A percentile compares a stretch with the other conserved stretches of the same genome.
Conservation (phyloP, 2,329 filamentous ascomycete species). For the Ascochyta clinopodiicola region DNA sequence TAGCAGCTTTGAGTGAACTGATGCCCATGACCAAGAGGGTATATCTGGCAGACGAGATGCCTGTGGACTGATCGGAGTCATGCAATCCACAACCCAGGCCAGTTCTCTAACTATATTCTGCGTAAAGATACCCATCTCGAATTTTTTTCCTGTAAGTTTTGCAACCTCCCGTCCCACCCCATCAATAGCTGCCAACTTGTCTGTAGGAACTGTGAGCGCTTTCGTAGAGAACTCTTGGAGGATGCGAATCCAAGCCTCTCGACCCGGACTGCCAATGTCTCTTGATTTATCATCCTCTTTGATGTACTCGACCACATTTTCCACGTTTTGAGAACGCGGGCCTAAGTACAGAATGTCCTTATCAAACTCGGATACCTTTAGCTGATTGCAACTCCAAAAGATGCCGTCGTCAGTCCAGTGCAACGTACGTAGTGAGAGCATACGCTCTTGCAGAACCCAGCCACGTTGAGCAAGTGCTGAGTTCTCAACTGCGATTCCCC, state of each 20-base stretch:
- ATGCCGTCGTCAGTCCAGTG: neutral
- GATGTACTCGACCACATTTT: neutral
- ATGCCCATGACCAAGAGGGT: no score
- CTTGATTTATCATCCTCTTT: neutral
- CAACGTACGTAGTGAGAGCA: neutral
- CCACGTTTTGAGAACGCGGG: neutral
- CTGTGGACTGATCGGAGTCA: no score
- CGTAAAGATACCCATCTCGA: neutral
- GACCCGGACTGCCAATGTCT: no score
- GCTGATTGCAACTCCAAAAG: neutral
- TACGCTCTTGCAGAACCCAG: conserved; percentile 3
- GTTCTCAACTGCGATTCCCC: neutral
- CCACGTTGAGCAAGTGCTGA: neutral
- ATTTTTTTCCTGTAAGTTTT: neutral
- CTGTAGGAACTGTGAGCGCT: neutral
- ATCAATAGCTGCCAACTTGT: neutral
- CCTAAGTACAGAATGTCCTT: neutral
- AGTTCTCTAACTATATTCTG: neutral
- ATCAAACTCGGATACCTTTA: neutral
- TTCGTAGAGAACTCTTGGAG: neutral
- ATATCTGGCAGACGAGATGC: no score
- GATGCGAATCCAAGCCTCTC: neutral
- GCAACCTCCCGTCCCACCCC: neutral
- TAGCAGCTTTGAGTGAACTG: no score
- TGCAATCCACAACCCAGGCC: neutral